Conservation (phyloP, 352 stramenopile species). For the Blastocystis sp. region DNA sequence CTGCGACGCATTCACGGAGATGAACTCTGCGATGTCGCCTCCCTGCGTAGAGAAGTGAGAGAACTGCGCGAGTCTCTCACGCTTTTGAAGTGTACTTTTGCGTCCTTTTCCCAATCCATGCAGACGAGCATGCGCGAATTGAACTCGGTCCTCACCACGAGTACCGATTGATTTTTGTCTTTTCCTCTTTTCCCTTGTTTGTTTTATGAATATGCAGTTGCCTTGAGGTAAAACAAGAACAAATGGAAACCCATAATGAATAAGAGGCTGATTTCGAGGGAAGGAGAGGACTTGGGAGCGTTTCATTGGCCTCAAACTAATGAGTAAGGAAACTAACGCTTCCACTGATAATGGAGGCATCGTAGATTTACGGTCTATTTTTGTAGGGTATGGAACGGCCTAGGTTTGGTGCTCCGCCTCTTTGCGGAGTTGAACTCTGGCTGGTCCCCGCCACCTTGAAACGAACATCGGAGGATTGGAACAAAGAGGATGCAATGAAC, state of each 20-base stretch:
- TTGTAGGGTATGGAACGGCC: conserved; percentile 69
- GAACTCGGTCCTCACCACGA: neutral
- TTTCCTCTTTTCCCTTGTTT: conserved; percentile 40
- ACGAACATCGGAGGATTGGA: neutral
- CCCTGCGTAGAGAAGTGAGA: neutral
- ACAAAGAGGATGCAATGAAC: neutral
- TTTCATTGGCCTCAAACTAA: conserved; percentile 66
- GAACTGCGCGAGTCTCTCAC: neutral
- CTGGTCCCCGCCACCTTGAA: conserved; percentile 48
- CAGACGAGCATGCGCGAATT: neutral
- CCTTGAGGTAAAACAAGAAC: neutral
- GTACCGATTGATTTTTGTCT: neutral
- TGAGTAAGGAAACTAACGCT: conserved; percentile 70
- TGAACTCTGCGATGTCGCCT: neutral
- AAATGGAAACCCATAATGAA: conserved; percentile 41
- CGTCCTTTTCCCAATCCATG: neutral
- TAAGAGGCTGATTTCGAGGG: neutral
- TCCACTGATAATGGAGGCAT: conserved; percentile 70
- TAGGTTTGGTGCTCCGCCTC: conserved; percentile 67
- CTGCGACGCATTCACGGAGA: neutral
- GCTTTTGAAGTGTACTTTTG: neutral
- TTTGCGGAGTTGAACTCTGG: conserved; percentile 68
- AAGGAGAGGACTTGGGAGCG: neutral
- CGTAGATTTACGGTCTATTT: conserved; percentile 69
- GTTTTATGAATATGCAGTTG: neutral